Evolutionary conservation across 129 eudicot species (phyloP).

Genomic region (Arctium minus): DNA sequence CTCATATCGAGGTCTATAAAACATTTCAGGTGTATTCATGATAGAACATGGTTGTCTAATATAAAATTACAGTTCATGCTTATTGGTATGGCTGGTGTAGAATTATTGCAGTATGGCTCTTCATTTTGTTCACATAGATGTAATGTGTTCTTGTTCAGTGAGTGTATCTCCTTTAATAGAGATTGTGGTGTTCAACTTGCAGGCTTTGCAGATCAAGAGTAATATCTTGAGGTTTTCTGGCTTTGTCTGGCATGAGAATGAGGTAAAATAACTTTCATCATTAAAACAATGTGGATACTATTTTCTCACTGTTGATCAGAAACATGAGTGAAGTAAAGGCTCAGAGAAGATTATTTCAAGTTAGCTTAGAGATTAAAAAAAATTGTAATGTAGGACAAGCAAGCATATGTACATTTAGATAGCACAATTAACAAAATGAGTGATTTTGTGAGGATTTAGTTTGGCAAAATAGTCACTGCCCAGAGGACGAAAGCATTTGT

Average conservation of each 20-base stretch:
- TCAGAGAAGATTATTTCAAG: not conserved
- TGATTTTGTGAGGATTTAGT: not conserved
- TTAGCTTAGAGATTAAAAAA: not conserved
- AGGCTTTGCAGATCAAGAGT: constrained; percentile 76
- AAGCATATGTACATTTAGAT: not conserved
- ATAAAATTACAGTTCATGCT: not conserved
- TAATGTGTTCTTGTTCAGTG: not conserved
- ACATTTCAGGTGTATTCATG: not conserved
- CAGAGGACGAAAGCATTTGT: not conserved
- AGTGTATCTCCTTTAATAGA: constrained; percentile 5
- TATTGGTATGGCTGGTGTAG: not conserved
- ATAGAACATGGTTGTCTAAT: not conserved
- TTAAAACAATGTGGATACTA: constrained; percentile 6
- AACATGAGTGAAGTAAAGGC: not conserved
- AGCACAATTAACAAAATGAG: not conserved
- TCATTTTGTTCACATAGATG: not conserved
- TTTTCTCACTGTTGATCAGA: not conserved
- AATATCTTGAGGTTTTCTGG: constrained; percentile 90
- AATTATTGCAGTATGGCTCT: not conserved
- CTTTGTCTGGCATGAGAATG: constrained; percentile 81
- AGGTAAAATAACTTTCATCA: constrained; percentile 43
- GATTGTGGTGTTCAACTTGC: constrained; percentile 29
- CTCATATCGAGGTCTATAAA: not conserved
- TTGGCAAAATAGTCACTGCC: not conserved
- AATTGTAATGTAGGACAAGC: not conserved